phyloP scores from a whole-genome alignment of 345 rosid genomes.

The Salix exigua region DNA sequence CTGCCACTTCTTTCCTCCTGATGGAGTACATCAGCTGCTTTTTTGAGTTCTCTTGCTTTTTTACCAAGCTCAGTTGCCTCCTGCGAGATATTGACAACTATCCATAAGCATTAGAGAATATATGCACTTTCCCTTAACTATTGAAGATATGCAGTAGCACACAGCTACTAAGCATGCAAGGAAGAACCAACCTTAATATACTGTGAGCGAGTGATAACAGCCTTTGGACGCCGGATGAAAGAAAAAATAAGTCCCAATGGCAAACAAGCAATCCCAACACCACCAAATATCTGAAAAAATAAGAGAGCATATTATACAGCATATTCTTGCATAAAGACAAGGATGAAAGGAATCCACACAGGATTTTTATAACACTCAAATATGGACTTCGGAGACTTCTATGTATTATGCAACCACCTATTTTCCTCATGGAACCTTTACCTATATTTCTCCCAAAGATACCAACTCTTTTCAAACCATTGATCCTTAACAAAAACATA shows the following conservation, averaged over 20 bases:
- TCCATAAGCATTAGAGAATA: constrained; percentile 7
- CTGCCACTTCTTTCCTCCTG: constrained; percentile 96
- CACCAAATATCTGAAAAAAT: constrained; percentile 80
- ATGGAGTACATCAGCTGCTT: constrained; percentile 90
- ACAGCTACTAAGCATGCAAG: neutral
- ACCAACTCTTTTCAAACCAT: neutral
- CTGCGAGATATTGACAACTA: constrained; percentile 37
- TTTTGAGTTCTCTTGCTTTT: constrained; percentile 90
- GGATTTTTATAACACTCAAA: neutral
- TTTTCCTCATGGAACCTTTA: neutral
- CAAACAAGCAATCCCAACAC: constrained; percentile 93
- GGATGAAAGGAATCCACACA: neutral
- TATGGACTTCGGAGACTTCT: neutral
- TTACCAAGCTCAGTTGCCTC: constrained; percentile 99
- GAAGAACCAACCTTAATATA: constrained; percentile 72
- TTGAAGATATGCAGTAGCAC: neutral
- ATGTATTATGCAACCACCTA: neutral
- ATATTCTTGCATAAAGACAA: neutral
- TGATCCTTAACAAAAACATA: neutral
- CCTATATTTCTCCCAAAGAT: neutral
- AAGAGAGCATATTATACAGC: constrained; percentile 6
- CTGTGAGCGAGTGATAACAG: constrained; percentile 97
- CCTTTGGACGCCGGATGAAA: constrained; percentile 93
- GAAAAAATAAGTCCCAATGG: constrained; percentile 94
- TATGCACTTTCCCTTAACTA: neutral